A percentile compares a stretch with the other conserved stretches of the same genome.
These are phyloP conservation scores for Cinchona pubescens DNA, from an alignment of 257 asterid genomes.

Conservation along the genomic window DNA sequence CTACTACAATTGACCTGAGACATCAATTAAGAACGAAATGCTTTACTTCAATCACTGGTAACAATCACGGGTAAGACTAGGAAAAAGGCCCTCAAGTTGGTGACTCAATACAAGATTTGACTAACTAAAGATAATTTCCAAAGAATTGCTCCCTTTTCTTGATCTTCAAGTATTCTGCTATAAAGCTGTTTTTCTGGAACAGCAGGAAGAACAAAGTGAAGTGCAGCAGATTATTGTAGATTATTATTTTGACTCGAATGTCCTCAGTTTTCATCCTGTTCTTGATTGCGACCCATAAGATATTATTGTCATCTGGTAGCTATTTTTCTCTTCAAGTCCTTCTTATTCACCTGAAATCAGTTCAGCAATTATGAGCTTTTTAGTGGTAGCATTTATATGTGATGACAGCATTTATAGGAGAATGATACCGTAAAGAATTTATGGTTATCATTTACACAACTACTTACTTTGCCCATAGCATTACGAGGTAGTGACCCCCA, in stretches of 20 bases:
- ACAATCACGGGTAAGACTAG: neutral
- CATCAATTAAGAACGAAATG: neutral
- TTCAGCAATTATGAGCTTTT: slow-evolving; percentile 1
- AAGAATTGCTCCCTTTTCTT: neutral
- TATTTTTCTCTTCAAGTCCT: slow-evolving; percentile 66
- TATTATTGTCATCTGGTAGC: slow-evolving; percentile 25
- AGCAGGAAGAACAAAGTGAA: neutral
- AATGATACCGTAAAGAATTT: neutral
- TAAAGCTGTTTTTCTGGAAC: neutral
- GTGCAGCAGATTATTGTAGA: neutral
- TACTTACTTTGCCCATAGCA: slow-evolving; percentile 94
- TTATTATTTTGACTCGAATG: neutral
- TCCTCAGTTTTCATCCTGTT: neutral
- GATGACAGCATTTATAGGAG: neutral
- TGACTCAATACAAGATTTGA: neutral
- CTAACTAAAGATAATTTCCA: neutral
- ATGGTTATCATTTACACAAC: neutral
- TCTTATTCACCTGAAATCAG: slow-evolving; percentile 73
- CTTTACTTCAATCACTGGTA: neutral
- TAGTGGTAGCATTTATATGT: too few species aligned
- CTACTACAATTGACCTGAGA: neutral
- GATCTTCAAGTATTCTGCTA: neutral
- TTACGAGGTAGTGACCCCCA: slow-evolving; percentile 89
- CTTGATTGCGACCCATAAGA: neutral
- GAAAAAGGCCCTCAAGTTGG: neutral